phyloP scores from a whole-genome alignment of 2,329 filamentous ascomycete genomes.

The Lachnellula subtilissima region DNA sequence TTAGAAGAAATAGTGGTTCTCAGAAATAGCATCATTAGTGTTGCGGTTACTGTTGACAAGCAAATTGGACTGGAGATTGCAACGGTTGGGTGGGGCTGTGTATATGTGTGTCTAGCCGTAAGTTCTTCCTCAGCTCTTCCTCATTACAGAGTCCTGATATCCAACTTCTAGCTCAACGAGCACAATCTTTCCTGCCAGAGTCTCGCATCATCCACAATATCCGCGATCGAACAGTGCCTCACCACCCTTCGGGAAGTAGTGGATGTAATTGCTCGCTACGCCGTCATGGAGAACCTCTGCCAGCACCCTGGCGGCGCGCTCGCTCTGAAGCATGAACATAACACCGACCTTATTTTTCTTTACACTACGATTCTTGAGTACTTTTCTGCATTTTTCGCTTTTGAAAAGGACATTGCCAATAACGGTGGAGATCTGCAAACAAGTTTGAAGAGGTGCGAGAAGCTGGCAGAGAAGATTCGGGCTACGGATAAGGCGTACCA shows the following conservation, averaged over 20 bases:
- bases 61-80: conserved; percentile 15
- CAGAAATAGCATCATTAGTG: conserved; percentile 8
- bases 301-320: conserved; percentile 7
- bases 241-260: conserved; percentile 11
- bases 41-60: conserved; percentile 13
- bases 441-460: neutral
- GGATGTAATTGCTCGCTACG: conserved; percentile 17
- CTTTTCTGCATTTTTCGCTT: neutral
- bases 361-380: conserved; percentile 10
- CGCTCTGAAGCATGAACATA: conserved; percentile 11
- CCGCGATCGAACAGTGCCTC: neutral
- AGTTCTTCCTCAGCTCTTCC: neutral
- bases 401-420: neutral
- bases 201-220: neutral
- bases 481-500: conserved; percentile 8
- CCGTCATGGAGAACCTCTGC: conserved; percentile 22
- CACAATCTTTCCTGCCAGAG: neutral
- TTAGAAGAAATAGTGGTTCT: neutral
- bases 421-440: neutral
- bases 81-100: conserved; percentile 14
- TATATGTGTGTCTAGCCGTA: conserved; percentile 6
- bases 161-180: conserved; percentile 1
- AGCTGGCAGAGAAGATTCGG: neutral
- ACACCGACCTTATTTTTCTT: conserved; percentile 5
- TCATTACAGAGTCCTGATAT: neutral